A percentile compares a stretch with the other conserved stretches of the same genome.
phyloP scores from a whole-genome alignment of 371 early-diverging fungal species.

The Mortierella sp. region DNA sequence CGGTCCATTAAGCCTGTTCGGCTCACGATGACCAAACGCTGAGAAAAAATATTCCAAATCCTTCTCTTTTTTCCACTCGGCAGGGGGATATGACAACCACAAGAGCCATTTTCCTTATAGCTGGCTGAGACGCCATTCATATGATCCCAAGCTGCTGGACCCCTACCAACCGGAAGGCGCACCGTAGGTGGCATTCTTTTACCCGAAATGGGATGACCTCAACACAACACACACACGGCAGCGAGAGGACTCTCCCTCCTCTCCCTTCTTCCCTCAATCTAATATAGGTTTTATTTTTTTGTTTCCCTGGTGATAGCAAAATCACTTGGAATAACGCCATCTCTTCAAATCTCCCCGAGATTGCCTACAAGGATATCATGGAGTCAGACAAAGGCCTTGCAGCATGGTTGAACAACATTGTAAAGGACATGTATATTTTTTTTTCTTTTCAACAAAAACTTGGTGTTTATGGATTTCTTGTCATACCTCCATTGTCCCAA shows the following conservation, averaged over 20 bases:
- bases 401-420: slow-evolving; percentile 79
- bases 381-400: slow-evolving; percentile 72
- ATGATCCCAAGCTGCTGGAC: slow-evolving; percentile 64
- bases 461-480: too few species aligned
- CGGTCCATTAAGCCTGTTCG: too few species aligned
- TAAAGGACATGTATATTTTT: too few species aligned
- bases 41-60: background rate
- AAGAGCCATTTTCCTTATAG: slow-evolving; percentile 65
- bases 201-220: too few species aligned
- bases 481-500: too few species aligned
- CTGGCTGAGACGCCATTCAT: slow-evolving; percentile 80
- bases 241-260: too few species aligned
- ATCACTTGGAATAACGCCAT: slow-evolving; percentile 57
- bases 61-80: slow-evolving; percentile 4
- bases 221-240: too few species aligned
- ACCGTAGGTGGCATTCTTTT: slow-evolving; percentile 20
- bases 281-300: background rate
- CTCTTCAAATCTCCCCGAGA: slow-evolving; percentile 56
- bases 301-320: slow-evolving; percentile 20
- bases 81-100: slow-evolving; percentile 73
- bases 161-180: slow-evolving; percentile 42
- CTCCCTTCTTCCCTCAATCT: too few species aligned
- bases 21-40: too few species aligned
- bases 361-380: slow-evolving; percentile 75
- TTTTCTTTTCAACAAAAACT: too few species aligned